Conservation (phyloP, 2,329 filamentous ascomycete genomes). For the Raffaelea ambrosiae region DNA sequence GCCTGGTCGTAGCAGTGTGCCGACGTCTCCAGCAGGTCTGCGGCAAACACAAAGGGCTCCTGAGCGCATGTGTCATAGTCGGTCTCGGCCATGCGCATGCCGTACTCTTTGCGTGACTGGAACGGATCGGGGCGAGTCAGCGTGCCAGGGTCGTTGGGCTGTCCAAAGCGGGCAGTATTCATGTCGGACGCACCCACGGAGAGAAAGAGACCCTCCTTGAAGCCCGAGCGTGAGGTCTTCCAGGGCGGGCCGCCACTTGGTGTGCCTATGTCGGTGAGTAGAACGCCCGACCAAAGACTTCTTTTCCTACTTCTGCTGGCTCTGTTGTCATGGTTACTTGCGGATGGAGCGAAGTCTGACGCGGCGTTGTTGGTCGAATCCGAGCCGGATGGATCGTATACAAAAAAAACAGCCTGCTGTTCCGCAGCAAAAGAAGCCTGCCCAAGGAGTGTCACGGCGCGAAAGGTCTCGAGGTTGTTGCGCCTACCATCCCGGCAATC, state of each 20-base stretch:
- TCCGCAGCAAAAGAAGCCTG: background rate
- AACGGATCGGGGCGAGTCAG: background rate
- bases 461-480: background rate
- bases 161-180: background rate
- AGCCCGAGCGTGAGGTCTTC: background rate
- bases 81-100: background rate
- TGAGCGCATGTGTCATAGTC: background rate
- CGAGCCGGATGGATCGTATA: background rate
- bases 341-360: background rate
- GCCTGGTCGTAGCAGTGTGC: background rate
- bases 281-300: background rate
- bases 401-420: background rate
- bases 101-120: background rate
- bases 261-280: background rate
- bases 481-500: background rate
- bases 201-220: background rate
- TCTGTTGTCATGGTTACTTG: background rate
- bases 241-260: background rate
- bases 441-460: background rate
- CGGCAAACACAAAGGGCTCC: background rate
- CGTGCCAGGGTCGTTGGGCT: background rate
- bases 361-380: background rate
- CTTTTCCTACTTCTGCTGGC: background rate
- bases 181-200: background rate
- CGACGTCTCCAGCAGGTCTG: background rate